phyloP scores from a whole-genome alignment of 768 basidiomycete species.

The Tricholoma matsutake region DNA sequence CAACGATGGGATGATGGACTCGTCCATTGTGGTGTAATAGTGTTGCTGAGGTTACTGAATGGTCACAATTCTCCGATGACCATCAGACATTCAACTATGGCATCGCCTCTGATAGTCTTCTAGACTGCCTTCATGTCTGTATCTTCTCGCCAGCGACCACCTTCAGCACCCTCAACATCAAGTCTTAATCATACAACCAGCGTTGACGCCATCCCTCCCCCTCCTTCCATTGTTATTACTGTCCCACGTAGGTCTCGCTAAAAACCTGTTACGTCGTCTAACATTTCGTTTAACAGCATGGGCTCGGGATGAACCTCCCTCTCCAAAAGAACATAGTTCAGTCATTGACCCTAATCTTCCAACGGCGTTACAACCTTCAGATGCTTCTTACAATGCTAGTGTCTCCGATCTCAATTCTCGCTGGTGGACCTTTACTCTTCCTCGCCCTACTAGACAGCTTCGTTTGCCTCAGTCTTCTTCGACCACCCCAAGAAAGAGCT shows the following conservation, averaged over 20 bases:
- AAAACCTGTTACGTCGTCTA: constrained; percentile 4
- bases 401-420: constrained; percentile 44
- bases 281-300: constrained; percentile 50
- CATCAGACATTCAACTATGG: no score
- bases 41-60: neutral
- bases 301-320: constrained; percentile 82
- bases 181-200: constrained; percentile 33
- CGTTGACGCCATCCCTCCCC: constrained; percentile 38
- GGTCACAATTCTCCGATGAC: neutral
- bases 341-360: constrained; percentile 26
- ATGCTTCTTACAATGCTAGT: constrained; percentile 52
- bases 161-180: constrained; percentile 32
- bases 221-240: constrained; percentile 56
- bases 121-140: constrained; percentile 24
- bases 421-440: constrained; percentile 76
- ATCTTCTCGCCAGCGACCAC: constrained; percentile 30
- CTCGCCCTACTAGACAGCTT: constrained; percentile 36
- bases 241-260: constrained; percentile 55
- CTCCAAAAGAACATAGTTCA: constrained; percentile 49
- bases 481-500: constrained; percentile 27
- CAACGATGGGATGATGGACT: constrained; percentile 65
- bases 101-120: no score
- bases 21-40: constrained; percentile 44
- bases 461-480: constrained; percentile 16
- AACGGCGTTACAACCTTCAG: constrained; percentile 44